phyloP scores from a whole-genome alignment of 352 stramenopile genomes.

The Globisporangium nodosum region DNA sequence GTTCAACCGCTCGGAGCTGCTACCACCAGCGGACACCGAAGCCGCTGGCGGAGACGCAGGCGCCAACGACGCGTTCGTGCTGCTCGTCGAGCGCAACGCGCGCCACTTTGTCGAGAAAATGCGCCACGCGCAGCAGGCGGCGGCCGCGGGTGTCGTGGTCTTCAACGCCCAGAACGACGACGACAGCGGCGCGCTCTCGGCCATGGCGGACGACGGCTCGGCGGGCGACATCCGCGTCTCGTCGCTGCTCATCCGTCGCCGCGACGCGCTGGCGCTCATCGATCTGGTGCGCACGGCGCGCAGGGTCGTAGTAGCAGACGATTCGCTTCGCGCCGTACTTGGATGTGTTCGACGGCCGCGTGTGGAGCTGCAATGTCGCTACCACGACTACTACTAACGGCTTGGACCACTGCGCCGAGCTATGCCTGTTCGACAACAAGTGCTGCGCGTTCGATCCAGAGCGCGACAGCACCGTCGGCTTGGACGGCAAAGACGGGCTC shows the following conservation, averaged over 20 bases:
- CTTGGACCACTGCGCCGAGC: slow-evolving; percentile 11
- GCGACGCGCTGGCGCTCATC: slow-evolving; percentile 14
- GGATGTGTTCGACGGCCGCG: slow-evolving; percentile 3
- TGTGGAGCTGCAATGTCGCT: not conserved
- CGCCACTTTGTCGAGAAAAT: slow-evolving; percentile 57
- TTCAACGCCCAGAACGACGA: not conserved
- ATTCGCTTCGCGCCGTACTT: slow-evolving; percentile 2
- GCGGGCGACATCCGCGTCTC: slow-evolving; percentile 22
- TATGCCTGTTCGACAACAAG: slow-evolving; percentile 18
- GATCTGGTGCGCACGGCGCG: slow-evolving; percentile 6
- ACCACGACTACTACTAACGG: not conserved
- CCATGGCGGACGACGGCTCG: slow-evolving; percentile 15
- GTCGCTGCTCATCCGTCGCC: slow-evolving; percentile 21
- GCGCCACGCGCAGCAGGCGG: slow-evolving; percentile 16
- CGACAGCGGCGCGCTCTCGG: not conserved
- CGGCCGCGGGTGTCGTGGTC: slow-evolving; percentile 3
- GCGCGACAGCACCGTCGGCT: slow-evolving; percentile 16
- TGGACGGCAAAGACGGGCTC: slow-evolving; percentile 25
- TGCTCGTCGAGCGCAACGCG: slow-evolving; percentile 6
- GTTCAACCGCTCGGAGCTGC: slow-evolving; percentile 5
- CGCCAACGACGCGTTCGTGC: not conserved
- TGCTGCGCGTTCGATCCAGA: slow-evolving; percentile 34
- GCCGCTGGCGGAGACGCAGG: not conserved
- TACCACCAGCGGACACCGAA: not conserved
- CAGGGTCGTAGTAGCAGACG: slow-evolving; percentile 11